These are phyloP conservation scores for Przewalskia tangutica DNA, from an alignment of 257 asterid genomes.

Conservation along the genomic window DNA sequence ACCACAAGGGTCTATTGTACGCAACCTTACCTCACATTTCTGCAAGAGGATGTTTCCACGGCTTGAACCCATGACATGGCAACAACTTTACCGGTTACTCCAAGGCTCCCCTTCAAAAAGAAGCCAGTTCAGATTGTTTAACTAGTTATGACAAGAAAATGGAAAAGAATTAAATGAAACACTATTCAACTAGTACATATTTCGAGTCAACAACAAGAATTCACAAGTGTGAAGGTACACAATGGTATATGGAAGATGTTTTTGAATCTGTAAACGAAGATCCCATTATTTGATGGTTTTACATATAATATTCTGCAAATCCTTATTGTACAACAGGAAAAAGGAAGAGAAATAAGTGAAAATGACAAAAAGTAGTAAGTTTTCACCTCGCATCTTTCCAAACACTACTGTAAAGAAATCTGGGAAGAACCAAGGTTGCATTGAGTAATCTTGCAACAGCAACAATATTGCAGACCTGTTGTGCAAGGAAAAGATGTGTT, in stretches of 20 bases:
- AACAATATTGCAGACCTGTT: conserved; percentile 97
- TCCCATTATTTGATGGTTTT: neutral
- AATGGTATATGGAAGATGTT: neutral
- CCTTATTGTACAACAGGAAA: neutral
- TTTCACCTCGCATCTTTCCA: conserved; percentile 87
- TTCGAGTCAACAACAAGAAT: neutral
- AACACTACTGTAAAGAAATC: conserved; percentile 86
- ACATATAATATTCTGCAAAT: neutral
- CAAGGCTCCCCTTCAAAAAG: neutral
- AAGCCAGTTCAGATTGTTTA: neutral
- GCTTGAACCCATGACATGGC: no score
- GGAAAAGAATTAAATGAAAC: neutral
- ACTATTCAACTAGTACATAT: neutral
- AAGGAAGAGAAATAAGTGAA: neutral
- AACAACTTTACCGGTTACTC: no score
- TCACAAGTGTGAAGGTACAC: neutral
- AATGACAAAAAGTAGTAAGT: conserved; percentile 3
- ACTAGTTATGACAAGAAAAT: neutral
- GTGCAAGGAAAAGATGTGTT: neutral
- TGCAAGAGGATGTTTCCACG: no score
- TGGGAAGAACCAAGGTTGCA: conserved; percentile 95
- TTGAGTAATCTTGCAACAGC: conserved; percentile 92
- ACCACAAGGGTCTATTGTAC: no score
- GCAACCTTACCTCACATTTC: no score
- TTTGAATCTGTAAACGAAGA: neutral